Base-by-base conservation (phyloP, 2,329 filamentous ascomycete genomes). In the Rhexocercosporidium sp. region DNA sequence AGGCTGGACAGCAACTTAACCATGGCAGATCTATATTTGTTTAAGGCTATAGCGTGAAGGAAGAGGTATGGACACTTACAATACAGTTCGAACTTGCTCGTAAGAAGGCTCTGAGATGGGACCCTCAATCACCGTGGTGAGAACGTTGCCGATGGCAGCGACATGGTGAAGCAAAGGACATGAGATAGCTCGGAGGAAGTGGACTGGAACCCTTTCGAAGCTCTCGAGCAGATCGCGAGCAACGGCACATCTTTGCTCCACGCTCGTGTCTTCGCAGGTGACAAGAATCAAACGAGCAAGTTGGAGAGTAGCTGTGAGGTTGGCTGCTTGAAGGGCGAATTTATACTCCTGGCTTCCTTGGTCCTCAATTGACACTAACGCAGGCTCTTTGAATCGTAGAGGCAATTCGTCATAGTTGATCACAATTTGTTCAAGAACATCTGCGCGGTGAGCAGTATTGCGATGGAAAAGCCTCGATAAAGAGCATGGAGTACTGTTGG, bases 91-190 rank as follows among this genome's bases (percentile, higher is more conserved):
- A 37, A 84, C 79, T 47, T 70, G 66, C 14, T 62, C 29, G 53
- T 69, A 73, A 18, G 65, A 66, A n/a, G 64, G 41, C 54, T 72
- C 62, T 7, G 70, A 69, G 25, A 73, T 65, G 12, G 64, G 68
- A 12, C 65, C 49, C 59, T 72, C 82, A 68, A 84, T 80, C 27
- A 82, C 80, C 4, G 79, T 80, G n/a, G 81, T 81, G n/a, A 85
- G 77, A 59, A 85, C 83, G 2, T 79, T 77, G 5, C 83, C 83
- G 49, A 85, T 83, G 18, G 82, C 81, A 6, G 78, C 81, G 4
- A 85, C 75, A 69, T 84, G 82, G 68, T 85, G 79, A 8, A 84
- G 76, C 67, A 85, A 73, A n/a, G 83, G 83, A 5, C 81, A 79
- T 64, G 81, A 83, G 56, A 85, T 84, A 1, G 81, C 82, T 65